Evolutionary conservation across 2,329 filamentous ascomycete species (phyloP).

Genomic region (Zymoseptoria ardabiliae): DNA sequence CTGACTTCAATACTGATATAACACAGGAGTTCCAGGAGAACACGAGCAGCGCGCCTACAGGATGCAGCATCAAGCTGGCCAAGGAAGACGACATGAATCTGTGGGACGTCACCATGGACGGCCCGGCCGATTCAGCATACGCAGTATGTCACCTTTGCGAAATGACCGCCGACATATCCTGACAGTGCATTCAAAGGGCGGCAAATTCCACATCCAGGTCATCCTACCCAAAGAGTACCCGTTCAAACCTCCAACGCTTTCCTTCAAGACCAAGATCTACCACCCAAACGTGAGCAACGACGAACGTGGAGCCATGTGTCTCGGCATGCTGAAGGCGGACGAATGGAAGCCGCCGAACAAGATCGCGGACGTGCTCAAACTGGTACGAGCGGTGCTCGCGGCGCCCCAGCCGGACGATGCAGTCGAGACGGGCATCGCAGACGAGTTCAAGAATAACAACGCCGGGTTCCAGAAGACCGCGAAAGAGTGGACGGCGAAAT

Average conservation of each 20-base stretch:
- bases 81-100: conserved; percentile 59
- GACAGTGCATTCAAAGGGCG: conserved; percentile 44
- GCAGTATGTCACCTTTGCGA: conserved; percentile 42
- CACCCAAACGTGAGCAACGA: conserved; percentile 93
- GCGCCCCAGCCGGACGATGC: conserved; percentile 86
- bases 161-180: neutral
- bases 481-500: conserved; percentile 63
- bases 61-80: conserved; percentile 49
- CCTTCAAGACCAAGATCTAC: conserved; percentile 85
- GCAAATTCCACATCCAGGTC: conserved; percentile 66
- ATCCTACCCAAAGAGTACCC: conserved; percentile 74
- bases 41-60: conserved; percentile 47
- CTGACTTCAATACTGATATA: conserved; percentile 6
- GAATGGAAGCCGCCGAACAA: conserved; percentile 87
- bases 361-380: conserved; percentile 67
- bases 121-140: conserved; percentile 58
- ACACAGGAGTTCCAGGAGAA: conserved; percentile 55
- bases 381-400: conserved; percentile 64
- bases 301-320: conserved; percentile 74
- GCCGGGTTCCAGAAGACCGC: conserved; percentile 67
- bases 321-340: conserved; percentile 73
- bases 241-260: conserved; percentile 76
- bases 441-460: conserved; percentile 67
- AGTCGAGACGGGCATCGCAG: conserved; percentile 77
- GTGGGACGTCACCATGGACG: conserved; percentile 62